Percentiles rank a stretch among this genome's conserved stretches.
Conservation (phyloP, 169 alveolate genomes). For the Cryptosporidium baileyi region DNA sequence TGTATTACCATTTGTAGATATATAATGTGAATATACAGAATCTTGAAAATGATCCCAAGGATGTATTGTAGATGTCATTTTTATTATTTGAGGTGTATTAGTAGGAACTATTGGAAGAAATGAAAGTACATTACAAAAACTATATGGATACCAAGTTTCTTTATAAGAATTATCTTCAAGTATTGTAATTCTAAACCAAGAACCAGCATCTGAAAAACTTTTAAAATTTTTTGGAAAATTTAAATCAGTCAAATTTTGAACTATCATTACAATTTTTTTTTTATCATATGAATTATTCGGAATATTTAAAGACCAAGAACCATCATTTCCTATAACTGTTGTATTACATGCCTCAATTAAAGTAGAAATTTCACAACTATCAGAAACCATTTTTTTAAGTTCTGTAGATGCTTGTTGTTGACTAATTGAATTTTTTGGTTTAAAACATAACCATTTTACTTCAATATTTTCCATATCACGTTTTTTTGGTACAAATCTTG, state of each 20-base stretch:
- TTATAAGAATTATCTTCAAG: constrained; percentile 17
- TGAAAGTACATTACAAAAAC: constrained; percentile 52
- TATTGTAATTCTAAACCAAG: constrained; percentile 61
- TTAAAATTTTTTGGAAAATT: constrained; percentile 34
- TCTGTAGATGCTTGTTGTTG: constrained; percentile 67
- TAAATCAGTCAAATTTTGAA: constrained; percentile 49
- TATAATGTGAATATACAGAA: constrained; percentile 23
- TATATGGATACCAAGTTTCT: constrained; percentile 49
- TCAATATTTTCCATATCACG: constrained; percentile 29
- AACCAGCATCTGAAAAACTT: constrained; percentile 13
- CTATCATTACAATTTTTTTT: constrained; percentile 14
- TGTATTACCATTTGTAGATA: constrained; percentile 24
- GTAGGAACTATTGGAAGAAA: constrained; percentile 50
- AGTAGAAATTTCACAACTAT: background rate
- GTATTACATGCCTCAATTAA: constrained; percentile 13
- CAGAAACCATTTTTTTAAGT: constrained; percentile 20
- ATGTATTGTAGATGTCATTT: constrained; percentile 24
- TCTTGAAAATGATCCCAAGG: constrained; percentile 70
- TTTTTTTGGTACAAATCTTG: constrained; percentile 39
- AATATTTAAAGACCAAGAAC: constrained; percentile 32
- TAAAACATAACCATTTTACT: constrained; percentile 48
- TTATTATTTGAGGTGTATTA: constrained; percentile 29
- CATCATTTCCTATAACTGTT: background rate
- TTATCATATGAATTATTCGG: constrained; percentile 44
- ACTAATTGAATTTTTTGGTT: constrained; percentile 27